phyloP scores from a whole-genome alignment of 2,329 filamentous ascomycete species.

The Colletotrichum euphorbiae region DNA sequence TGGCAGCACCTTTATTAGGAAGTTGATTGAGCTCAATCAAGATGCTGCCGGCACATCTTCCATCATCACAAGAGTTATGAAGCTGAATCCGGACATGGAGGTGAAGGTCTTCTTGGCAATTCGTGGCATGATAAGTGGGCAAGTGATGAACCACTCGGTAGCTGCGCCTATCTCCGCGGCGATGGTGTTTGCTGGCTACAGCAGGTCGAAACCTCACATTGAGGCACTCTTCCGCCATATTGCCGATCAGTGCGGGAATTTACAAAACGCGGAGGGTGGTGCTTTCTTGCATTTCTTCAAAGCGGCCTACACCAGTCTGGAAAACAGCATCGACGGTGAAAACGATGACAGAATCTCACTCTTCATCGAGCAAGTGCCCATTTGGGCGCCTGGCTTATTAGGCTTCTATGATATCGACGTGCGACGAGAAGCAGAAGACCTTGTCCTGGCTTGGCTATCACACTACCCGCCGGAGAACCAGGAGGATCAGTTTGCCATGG shows the following conservation, averaged over 20 bases:
- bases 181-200: constrained; percentile 62
- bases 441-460: constrained; percentile 56
- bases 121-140: constrained; percentile 64
- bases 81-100: constrained; percentile 63
- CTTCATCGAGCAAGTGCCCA: constrained; percentile 46
- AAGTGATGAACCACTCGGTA: constrained; percentile 58
- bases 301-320: constrained; percentile 45
- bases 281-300: constrained; percentile 61
- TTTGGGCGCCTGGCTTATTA: constrained; percentile 65
- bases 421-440: constrained; percentile 54
- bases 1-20: constrained; percentile 71
- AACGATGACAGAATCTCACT: constrained; percentile 44
- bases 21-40: constrained; percentile 72
- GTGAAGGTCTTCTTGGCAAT: constrained; percentile 65
- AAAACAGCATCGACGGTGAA: constrained; percentile 45
- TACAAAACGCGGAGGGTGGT: constrained; percentile 61
- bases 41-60: constrained; percentile 62
- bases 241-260: constrained; percentile 53
- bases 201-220: constrained; percentile 49
- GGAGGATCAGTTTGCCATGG: constrained; percentile 47
- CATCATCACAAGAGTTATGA: constrained; percentile 69
- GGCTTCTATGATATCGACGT: constrained; percentile 59
- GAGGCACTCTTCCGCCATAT: constrained; percentile 57
- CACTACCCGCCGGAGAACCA: constrained; percentile 41
- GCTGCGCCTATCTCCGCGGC: constrained; percentile 70